These are phyloP conservation scores for Geotrichum aggregatum DNA, from an alignment of 1,139 yeast species.

Conservation along the genomic window DNA sequence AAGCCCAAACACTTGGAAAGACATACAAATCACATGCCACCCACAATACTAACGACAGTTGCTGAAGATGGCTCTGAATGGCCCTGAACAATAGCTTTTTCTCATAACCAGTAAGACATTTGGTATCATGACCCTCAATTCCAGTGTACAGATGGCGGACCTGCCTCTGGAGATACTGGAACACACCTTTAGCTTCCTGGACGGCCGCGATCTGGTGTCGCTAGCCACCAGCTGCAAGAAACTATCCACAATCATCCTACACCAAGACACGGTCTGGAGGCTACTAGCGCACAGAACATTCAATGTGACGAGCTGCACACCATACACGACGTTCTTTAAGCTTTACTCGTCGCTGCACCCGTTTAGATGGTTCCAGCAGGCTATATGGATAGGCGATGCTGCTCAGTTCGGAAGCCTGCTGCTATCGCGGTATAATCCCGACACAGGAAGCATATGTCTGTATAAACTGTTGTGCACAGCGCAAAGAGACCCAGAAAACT, in stretches of 20 bases:
- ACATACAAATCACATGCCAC: too few species aligned
- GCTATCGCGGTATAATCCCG: conserved; percentile 29
- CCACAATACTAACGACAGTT: too few species aligned
- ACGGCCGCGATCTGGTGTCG: conserved; percentile 27
- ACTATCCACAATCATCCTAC: conserved; percentile 21
- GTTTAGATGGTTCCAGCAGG: conserved; percentile 31
- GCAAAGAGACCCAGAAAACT: too few species aligned
- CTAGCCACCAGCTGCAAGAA: conserved; percentile 26
- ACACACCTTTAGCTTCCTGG: conserved; percentile 23
- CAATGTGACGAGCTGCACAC: conserved; percentile 19
- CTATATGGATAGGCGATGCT: conserved; percentile 34
- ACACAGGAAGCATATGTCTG: conserved; percentile 26
- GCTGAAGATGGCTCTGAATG: neutral
- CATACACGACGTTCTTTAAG: conserved; percentile 24
- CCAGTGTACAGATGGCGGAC: neutral
- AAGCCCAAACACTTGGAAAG: too few species aligned
- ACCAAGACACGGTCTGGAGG: conserved; percentile 29
- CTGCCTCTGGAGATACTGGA: conserved; percentile 31
- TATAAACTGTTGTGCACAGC: conserved; percentile 20
- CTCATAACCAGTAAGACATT: neutral
- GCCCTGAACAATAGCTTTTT: too few species aligned
- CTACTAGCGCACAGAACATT: conserved; percentile 19
- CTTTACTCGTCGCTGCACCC: conserved; percentile 22
- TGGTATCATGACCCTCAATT: neutral
- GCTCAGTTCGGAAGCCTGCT: conserved; percentile 31